Percentiles rank a stretch among this genome's conserved stretches.
phyloP scores from a whole-genome alignment of 306 rosid genomes.

The Quercus dentata region DNA sequence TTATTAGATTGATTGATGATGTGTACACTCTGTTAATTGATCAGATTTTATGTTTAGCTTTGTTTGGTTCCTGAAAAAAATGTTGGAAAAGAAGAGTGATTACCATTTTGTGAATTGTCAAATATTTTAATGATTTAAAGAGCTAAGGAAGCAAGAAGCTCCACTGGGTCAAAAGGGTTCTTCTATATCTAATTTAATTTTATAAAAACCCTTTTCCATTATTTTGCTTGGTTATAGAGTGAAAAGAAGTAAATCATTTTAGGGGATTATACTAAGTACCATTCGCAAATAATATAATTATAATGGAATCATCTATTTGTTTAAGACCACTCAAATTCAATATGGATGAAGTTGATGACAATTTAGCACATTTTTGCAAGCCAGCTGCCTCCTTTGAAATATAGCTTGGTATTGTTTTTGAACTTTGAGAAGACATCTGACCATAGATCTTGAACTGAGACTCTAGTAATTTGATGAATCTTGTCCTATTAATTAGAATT shows the following conservation, averaged over 20 bases:
- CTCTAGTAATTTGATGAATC: neutral
- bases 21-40: neutral
- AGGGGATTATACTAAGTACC: too few relatives aligned
- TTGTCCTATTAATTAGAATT: neutral
- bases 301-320: neutral
- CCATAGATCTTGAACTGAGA: neutral
- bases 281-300: neutral
- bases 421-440: neutral
- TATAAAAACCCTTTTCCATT: neutral
- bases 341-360: neutral
- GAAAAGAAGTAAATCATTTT: neutral
- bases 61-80: neutral
- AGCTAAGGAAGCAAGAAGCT: neutral
- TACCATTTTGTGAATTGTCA: neutral
- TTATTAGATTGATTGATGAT: neutral
- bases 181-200: neutral
- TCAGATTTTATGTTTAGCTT: neutral
- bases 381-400: neutral
- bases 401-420: neutral
- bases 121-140: neutral
- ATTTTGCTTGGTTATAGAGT: neutral
- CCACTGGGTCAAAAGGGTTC: neutral
- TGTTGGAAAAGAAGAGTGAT: neutral
- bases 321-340: neutral
- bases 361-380: neutral